Base-by-base conservation (phyloP, 192 early-diverging fungal species). In the Entophlyctis luteolus region DNA sequence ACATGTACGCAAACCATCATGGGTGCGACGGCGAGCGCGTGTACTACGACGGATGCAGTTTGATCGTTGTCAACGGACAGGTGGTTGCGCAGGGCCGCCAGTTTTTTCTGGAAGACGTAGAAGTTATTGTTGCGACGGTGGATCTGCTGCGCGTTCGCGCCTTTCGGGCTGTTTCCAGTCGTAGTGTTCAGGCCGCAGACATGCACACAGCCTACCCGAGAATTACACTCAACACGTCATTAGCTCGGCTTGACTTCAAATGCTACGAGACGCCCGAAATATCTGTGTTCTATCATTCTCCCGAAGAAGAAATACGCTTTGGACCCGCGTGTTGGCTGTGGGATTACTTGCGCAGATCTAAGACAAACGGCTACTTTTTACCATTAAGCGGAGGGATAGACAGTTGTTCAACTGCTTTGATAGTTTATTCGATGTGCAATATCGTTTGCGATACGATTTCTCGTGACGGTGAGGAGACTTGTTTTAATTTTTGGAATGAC, bases 381-480 rank as follows among this genome's bases (percentile, higher is more conserved):
- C 95, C 96, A 18, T 76, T 99, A 42, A 94, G 92, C 72, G 96
- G 96, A 49, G 96, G 96, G n/a, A 90, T 99, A 25, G 96, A 99
- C 71, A 94, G 92, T 70, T 99, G 96, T 72, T 28, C 92, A 82
- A 14, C 93, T 83, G 5, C 79, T 18, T 74, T 91, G 6, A 91
- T 99, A 70, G 92, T 94, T 20, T 86, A 83, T 45, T 96, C 94
- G 5, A 96, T 96, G 94, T 91, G 93, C 75, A 77, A 87, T 20
- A 68, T 93, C 34, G 91, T 94, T 4, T 86, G 84, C 38, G 74
- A 88, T 28, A 83, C 87, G 3, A 83, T 83, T n/a, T 47, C 56
- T 48, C 68, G 84, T 35, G 88, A 87, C 55, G 81, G 85, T 80
- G 71, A 36, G 49, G 22, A 34, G 34, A 5, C 2, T 32, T 70